Evolutionary conservation across 805 yeast genomes (phyloP), one percentile per base, ranked within the genome.

Genomic region (Hyphopichia homilentoma): DNA sequence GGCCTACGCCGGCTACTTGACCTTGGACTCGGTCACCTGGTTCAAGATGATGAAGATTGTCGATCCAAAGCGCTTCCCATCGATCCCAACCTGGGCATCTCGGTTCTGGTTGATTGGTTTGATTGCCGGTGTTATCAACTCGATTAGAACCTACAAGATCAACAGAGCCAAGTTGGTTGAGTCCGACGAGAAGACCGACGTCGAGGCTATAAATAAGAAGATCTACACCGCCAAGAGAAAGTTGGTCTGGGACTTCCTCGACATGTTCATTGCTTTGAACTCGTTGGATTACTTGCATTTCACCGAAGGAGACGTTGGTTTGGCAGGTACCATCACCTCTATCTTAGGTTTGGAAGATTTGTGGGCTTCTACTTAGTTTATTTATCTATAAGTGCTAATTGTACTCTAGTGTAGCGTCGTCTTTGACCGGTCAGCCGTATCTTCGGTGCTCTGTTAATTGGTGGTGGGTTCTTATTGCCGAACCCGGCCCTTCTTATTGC

Each of bases 241-340:
- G 60, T 61, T 86, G 39, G 58, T 81, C 18, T 84, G 90, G 85
- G 90, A 87, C 54, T 54, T 73, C 7, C 70, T 83, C 40, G 97
- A 89, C 60, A 53, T 75, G 41, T 68, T 83, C 41, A 81, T 89
- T 48, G 95, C 93, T 8, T 63, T 81, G 52, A 79, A 83, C 57
- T 75, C 79, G 33, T 72, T 84, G 57, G 69, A 73, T 36, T 61
- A 67, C 59, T 63, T 83, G 46, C 68, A 68, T 45, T 65, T 77
- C 47, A 76, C 79, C 53, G 96, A 89, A 47, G 93, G 94, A 30
- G 70, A 79, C 25, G 75, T 87, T 31, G 96, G 95, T 22, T 61
- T 80, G 36, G 87, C 93, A 23, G 97, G 97, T 53, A 72, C 83
- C 16, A 61, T 84, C 38, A 87, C 97, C 20, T 82, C 95, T 24